A percentile compares a stretch with the other conserved stretches of the same genome.
Conservation (phyloP, 1,284 basidiomycete genomes). For the Melampsora americana region DNA sequence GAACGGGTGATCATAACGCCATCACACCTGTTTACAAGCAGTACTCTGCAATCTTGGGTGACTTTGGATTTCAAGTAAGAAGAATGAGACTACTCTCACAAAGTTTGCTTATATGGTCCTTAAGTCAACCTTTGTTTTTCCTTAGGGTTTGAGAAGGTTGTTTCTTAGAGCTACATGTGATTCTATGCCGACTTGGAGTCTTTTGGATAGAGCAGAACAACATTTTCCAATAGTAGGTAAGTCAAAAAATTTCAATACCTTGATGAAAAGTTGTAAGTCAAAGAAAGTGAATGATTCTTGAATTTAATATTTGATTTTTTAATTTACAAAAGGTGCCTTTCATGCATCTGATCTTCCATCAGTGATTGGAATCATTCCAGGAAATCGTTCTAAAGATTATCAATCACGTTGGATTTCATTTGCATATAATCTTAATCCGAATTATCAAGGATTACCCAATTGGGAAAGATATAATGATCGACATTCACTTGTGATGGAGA, state of each 20-base stretch:
- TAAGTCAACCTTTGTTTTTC: not conserved
- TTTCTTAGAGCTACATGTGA: constrained; percentile 4
- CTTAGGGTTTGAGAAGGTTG: constrained; percentile 1
- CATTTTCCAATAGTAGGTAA: constrained; percentile 23
- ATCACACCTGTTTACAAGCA: constrained; percentile 38
- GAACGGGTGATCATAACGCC: constrained; percentile 12
- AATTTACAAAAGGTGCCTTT: constrained; percentile 17
- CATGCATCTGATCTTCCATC: constrained; percentile 22
- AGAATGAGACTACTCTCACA: not conserved
- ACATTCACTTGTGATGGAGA: not conserved
- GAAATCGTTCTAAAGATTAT: constrained; percentile 12
- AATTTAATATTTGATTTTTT: not conserved
- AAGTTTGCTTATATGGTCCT: not conserved
- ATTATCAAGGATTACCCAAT: constrained; percentile 9
- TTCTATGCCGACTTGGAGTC: constrained; percentile 27
- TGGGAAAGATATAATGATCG: constrained; percentile 29
- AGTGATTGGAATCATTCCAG: constrained; percentile 16
- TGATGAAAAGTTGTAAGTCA: too few relatives aligned
- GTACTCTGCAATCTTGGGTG: constrained; percentile 28
- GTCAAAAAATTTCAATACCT: not conserved
- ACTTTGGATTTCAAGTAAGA: constrained; percentile 31
- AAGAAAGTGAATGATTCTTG: too few relatives aligned
- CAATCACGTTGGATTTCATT: constrained; percentile 26
- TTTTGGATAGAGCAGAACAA: constrained; percentile 8
- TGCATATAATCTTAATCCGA: constrained; percentile 23